phyloP scores from a whole-genome alignment of 2,329 filamentous ascomycete genomes.

The Chrysosporium keratinophilum region DNA sequence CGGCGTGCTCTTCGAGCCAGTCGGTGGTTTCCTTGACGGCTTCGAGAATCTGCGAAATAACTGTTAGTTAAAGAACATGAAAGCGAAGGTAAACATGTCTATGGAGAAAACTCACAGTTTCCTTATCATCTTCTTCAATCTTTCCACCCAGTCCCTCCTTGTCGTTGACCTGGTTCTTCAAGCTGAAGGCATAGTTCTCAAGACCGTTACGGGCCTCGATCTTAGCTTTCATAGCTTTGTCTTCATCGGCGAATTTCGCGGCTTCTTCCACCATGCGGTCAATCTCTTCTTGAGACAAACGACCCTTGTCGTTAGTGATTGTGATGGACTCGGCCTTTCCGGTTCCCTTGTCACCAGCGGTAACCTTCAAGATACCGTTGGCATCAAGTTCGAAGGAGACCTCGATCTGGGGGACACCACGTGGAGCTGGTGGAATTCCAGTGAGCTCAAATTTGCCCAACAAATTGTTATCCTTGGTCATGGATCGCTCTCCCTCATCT shows the following conservation, averaged over 20 bases:
- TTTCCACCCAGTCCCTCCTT: conserved; percentile 95
- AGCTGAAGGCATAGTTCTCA: conserved; percentile 97
- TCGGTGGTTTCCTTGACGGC: conserved; percentile 94
- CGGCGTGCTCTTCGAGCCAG: conserved; percentile 93
- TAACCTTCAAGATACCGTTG: conserved; percentile 97
- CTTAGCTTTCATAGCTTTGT: conserved; percentile 94
- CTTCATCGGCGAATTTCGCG: conserved; percentile 97
- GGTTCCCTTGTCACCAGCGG: conserved; percentile 93
- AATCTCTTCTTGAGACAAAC: conserved; percentile 91
- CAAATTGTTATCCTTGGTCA: conserved; percentile 95
- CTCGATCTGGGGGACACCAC: conserved; percentile 96
- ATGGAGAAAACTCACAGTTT: conserved; percentile 53
- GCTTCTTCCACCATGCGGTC: conserved; percentile 98
- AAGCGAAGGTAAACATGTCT: neutral
- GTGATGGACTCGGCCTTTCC: conserved; percentile 96
- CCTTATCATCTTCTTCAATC: conserved; percentile 98
- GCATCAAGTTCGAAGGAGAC: conserved; percentile 96
- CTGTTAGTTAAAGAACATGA: conserved; percentile 25
- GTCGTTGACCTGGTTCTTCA: conserved; percentile 99
- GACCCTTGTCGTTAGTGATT: conserved; percentile 99
- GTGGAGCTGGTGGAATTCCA: conserved; percentile 85
- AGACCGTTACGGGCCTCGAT: conserved; percentile 93
- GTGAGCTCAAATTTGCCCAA: conserved; percentile 98
- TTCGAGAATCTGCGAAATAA: conserved; percentile 56
- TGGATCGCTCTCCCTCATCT: conserved; percentile 76